Evolutionary conservation across 306 rosid genomes (phyloP).

Genomic region (Vigna angularis): DNA sequence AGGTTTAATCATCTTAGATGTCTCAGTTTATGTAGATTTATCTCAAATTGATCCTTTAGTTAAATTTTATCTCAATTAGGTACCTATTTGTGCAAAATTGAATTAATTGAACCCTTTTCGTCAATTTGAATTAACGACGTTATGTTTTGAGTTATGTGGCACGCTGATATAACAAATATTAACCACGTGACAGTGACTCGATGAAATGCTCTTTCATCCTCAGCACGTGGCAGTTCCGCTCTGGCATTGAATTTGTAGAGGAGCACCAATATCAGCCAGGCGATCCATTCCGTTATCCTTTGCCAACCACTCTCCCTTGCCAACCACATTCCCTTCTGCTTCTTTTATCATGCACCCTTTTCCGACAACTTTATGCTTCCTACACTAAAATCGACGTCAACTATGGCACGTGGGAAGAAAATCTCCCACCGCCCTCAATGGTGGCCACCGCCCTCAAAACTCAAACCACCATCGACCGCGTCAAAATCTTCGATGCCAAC

Average conservation of each 20-base stretch:
- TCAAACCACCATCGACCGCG: slow-evolving; percentile 72
- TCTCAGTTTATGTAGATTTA: no score
- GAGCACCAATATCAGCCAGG: slow-evolving; percentile 72
- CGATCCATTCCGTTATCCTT: slow-evolving; percentile 53
- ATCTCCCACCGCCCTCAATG: slow-evolving; percentile 71
- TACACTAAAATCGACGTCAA: slow-evolving; percentile 69
- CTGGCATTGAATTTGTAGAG: slow-evolving; percentile 87
- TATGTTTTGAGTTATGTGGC: no score
- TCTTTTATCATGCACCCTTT: slow-evolving; percentile 29
- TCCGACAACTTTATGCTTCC: slow-evolving; percentile 28
- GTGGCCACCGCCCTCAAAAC: slow-evolving; percentile 75
- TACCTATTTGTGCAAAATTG: no score
- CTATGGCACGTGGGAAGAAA: slow-evolving; percentile 83
- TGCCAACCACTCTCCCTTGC: no score
- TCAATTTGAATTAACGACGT: no score
- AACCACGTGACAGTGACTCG: no score
- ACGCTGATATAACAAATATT: no score
- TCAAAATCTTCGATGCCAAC: slow-evolving; percentile 78
- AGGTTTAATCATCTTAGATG: no score
- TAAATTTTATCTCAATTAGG: no score
- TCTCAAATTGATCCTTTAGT: no score
- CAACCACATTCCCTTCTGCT: neutral
- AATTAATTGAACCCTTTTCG: accelerated
- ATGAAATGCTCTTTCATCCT: no score
- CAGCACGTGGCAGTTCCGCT: slow-evolving; percentile 39